phyloP scores from a whole-genome alignment of 106 monocot species.

The Posidonia australis region DNA sequence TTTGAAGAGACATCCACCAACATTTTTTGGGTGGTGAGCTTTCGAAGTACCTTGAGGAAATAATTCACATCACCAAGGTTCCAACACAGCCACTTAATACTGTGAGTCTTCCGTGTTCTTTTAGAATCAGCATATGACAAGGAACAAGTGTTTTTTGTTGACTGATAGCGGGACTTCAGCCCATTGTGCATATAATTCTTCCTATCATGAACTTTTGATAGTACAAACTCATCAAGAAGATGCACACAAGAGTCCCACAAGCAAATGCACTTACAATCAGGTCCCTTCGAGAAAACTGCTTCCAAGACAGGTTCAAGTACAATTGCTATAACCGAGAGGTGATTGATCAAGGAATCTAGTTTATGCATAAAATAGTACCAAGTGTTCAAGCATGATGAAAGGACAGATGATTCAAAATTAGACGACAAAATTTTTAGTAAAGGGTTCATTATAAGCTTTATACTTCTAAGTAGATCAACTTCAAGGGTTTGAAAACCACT shows the following conservation, averaged over 20 bases:
- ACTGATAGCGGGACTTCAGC: background rate
- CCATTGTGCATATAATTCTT: no score
- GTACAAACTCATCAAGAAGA: constrained; percentile 4
- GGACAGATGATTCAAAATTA: background rate
- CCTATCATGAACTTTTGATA: constrained; percentile 2
- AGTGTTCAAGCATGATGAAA: background rate
- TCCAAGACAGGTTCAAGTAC: constrained; percentile 1
- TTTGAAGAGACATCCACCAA: background rate
- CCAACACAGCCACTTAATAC: constrained; percentile 3
- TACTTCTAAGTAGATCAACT: background rate
- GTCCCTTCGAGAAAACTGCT: constrained; percentile 1
- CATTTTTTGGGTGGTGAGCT: background rate
- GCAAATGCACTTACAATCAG: background rate
- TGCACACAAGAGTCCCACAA: background rate
- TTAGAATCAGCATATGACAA: background rate
- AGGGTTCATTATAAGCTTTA: constrained; percentile 1
- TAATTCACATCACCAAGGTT: background rate
- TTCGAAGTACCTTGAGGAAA: background rate
- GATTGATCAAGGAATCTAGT: constrained; percentile 2
- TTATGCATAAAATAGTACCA: constrained; percentile 4
- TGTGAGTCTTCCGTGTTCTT: background rate
- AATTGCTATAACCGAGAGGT: background rate
- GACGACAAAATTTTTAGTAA: background rate
- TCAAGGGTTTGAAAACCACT: background rate
- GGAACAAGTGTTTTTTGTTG: background rate